Conservation (phyloP, 106 monocot species). For the Platanthera guangdongensis region DNA sequence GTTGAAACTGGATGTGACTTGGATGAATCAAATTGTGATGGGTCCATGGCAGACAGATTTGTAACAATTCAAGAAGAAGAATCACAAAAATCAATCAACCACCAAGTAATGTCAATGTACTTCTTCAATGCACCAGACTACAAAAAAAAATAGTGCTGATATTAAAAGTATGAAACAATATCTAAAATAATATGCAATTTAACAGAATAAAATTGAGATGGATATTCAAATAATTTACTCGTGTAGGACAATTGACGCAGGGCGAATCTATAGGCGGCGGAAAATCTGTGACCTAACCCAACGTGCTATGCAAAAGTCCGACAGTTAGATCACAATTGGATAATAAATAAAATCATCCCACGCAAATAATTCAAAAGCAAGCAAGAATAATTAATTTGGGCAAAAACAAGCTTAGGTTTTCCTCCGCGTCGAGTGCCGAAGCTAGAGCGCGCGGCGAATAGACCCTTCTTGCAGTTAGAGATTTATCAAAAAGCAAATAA, state of each 20-base stretch:
- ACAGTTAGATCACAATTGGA: too few relatives aligned
- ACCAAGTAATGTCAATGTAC: background rate
- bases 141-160: background rate
- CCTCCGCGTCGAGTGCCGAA: too few relatives aligned
- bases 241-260: background rate
- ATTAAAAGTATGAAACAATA: background rate
- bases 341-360: too few relatives aligned
- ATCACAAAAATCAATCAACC: background rate
- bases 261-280: too few relatives aligned
- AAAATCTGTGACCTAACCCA: too few relatives aligned
- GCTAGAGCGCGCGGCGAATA: too few relatives aligned
- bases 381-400: too few relatives aligned
- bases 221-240: background rate
- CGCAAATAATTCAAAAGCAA: too few relatives aligned
- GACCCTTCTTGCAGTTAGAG: too few relatives aligned
- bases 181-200: background rate
- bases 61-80: background rate
- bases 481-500: too few relatives aligned
- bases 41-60: slow-evolving; percentile 3
- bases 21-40: slow-evolving; percentile 8
- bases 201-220: background rate
- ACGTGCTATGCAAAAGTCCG: too few relatives aligned
- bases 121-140: background rate
- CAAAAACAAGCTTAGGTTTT: too few relatives aligned
- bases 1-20: slow-evolving; percentile 13